Percentiles rank a stretch among this genome's conserved stretches.
phyloP scores from a whole-genome alignment of 345 rosid species.

The Kandelia obovata region DNA sequence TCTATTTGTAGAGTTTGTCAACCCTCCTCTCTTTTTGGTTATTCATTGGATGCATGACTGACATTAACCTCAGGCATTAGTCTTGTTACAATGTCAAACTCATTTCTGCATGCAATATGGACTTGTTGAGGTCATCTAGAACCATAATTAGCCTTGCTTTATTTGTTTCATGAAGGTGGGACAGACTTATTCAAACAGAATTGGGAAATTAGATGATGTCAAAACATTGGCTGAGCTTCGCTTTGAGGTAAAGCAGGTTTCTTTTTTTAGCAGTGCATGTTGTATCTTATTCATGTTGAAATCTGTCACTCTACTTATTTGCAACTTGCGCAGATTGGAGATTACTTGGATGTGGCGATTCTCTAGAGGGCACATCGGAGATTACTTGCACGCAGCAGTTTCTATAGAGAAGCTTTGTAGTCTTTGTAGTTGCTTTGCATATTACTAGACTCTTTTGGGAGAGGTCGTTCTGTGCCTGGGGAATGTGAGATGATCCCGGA shows the following conservation, averaged over 20 bases:
- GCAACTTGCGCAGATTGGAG: constrained; percentile 63
- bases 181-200: constrained; percentile 61
- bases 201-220: constrained; percentile 67
- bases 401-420: neutral
- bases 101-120: neutral
- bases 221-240: constrained; percentile 71
- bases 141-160: constrained; percentile 7
- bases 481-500: no score
- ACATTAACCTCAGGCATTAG: no score
- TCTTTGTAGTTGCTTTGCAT: neutral
- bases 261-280: neutral
- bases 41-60: neutral
- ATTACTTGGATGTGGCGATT: constrained; percentile 88
- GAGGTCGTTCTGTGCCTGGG: no score
- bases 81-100: no score
- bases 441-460: neutral
- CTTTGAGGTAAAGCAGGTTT: constrained; percentile 54
- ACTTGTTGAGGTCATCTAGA: constrained; percentile 6
- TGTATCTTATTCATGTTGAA: neutral
- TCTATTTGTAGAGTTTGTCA: neutral
- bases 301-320: constrained; percentile 11
- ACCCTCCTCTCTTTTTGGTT: neutral
- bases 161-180: constrained; percentile 58
- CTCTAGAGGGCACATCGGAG: constrained; percentile 19
- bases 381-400: neutral